A percentile compares a stretch with the other conserved stretches of the same genome.
Evolutionary conservation across 1,284 basidiomycete genomes (phyloP).

Genomic region (Ganoderma meredithae): DNA sequence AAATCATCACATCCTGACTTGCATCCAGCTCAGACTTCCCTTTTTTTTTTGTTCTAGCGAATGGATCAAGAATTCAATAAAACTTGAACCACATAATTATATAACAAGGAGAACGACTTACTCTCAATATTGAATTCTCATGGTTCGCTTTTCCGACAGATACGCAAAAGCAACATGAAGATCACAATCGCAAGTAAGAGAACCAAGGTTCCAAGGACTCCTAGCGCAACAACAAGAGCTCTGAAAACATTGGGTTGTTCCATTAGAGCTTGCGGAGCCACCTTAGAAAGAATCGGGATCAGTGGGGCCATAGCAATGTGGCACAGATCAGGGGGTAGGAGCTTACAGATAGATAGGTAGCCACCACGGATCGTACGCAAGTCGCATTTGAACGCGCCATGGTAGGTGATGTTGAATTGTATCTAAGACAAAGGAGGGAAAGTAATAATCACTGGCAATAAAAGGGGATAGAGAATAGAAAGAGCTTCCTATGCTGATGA

Average conservation of each 20-base stretch:
- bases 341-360: constrained; percentile 79
- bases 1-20: too few relatives aligned
- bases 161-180: constrained; percentile 3
- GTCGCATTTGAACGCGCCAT: constrained; percentile 96
- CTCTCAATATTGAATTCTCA: too few relatives aligned
- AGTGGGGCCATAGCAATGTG: constrained; percentile 7
- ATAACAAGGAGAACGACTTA: too few relatives aligned
- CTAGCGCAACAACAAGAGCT: constrained; percentile 27
- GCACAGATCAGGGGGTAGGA: neutral
- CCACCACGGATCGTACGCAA: constrained; percentile 79
- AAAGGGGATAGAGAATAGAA: neutral
- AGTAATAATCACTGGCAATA: neutral
- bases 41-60: too few relatives aligned
- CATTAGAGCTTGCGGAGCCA: constrained; percentile 94
- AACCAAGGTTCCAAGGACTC: constrained; percentile 26
- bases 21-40: too few relatives aligned
- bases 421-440: constrained; percentile 42
- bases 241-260: constrained; percentile 91
- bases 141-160: too few relatives aligned
- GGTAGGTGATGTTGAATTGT: constrained; percentile 86
- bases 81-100: too few relatives aligned
- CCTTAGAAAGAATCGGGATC: constrained; percentile 40
- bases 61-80: too few relatives aligned
- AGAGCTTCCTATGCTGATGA: constrained; percentile 79
- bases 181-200: constrained; percentile 25